phyloP scores from a whole-genome alignment of 1,284 basidiomycete genomes.

The Sporisorium sorghi region DNA sequence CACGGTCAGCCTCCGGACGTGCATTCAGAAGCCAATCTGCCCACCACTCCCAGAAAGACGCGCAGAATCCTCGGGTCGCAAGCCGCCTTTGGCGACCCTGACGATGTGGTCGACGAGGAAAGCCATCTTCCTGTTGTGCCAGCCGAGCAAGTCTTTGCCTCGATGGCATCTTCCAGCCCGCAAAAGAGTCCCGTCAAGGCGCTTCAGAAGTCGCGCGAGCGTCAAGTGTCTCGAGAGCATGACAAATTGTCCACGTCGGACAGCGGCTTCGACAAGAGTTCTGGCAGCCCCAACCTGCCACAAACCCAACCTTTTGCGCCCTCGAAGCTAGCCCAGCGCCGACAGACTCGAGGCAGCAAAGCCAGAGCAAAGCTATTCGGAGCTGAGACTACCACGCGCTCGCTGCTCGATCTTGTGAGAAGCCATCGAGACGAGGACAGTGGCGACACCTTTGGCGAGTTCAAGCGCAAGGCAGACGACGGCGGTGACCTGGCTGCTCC shows the following conservation, averaged over 20 bases:
- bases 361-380: slow-evolving; percentile 17
- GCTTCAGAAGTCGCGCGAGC: slow-evolving; percentile 26
- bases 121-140: slow-evolving; percentile 18
- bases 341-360: neutral
- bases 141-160: slow-evolving; percentile 35
- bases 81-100: neutral
- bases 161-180: slow-evolving; percentile 17
- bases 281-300: slow-evolving; percentile 15
- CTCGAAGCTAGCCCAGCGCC: slow-evolving; percentile 39
- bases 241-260: neutral
- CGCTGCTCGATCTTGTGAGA: slow-evolving; percentile 33
- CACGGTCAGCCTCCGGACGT: neutral
- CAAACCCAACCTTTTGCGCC: slow-evolving; percentile 32
- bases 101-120: neutral
- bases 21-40: neutral
- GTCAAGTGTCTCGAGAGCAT: slow-evolving; percentile 13
- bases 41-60: slow-evolving; percentile 14
- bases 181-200: slow-evolving; percentile 37
- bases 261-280: neutral
- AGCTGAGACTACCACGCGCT: slow-evolving; percentile 27
- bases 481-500: neutral
- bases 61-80: neutral
- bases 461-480: slow-evolving; percentile 28
- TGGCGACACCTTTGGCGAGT: neutral
- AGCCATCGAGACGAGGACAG: neutral